Base-by-base conservation (phyloP, 148 eudicot genomes). In the Agrostemma githago region DNA sequence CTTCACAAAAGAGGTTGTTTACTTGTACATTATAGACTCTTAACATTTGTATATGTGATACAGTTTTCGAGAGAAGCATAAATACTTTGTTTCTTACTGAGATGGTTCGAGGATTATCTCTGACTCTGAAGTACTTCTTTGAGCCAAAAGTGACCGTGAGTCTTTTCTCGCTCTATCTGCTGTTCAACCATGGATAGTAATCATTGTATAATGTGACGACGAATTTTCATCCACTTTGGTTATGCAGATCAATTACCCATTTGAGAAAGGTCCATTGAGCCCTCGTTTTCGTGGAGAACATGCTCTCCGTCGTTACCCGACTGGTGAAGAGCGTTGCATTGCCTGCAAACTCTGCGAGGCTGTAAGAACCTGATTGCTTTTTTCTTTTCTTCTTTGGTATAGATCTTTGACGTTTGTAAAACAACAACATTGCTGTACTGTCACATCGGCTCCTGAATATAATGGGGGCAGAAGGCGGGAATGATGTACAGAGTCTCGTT, bases 251-350 rank as follows among this genome's bases (percentile, higher is more conserved):
- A 94, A 94, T 70, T 92, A 90, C 83, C 96, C 97, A 15, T 94
- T 94, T 82, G 97, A 94, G 82, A 94, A 94, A 70, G 98, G 98
- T 57, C 98, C 97, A 48, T 80, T 92, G 83, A 91, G 97, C 78
- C 96, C 98, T 54, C 97, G 97, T 79, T 89, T 94, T 66, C 96
- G 98, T 78, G 98, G 98, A 80, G 97, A 92, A 75, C 98, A 94
- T 80, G 96, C 97, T 54, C 97, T 94, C 53, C 86, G 96, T 68
- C 92, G 96, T 73, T 94, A 94, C 78, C 88, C 97, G 68, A 94
- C 97, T 77, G 98, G 98, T 71, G 98, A 94, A 86, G 98, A 94
- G 70, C 93, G 98, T 39, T 94, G 98, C 86, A 94, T 94, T 81
- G 97, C 98, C 72, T 89, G 96, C 79, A 94, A 94, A 87, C 88